These are phyloP conservation scores for Inonotus hispidus DNA, from an alignment of 1,284 basidiomycete genomes.

Conservation along the genomic window DNA sequence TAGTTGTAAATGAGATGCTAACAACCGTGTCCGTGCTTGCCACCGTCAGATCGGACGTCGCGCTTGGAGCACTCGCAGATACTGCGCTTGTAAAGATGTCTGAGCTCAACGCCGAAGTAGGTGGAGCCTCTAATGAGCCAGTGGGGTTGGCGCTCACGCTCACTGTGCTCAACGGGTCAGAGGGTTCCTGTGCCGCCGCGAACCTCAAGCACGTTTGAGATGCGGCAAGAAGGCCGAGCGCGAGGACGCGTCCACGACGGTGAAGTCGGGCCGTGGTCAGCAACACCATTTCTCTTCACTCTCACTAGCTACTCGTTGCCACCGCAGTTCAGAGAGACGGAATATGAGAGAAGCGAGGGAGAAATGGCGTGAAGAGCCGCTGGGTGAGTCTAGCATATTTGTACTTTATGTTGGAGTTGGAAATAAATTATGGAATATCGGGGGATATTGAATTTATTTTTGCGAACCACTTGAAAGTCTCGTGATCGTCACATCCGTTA, in stretches of 20 bases:
- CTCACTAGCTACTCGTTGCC: background rate
- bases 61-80: background rate
- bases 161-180: slow-evolving; percentile 1
- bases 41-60: background rate
- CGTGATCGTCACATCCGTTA: background rate
- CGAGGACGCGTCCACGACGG: background rate
- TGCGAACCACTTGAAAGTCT: background rate
- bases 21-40: background rate
- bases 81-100: background rate
- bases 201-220: background rate
- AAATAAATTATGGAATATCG: background rate
- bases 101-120: background rate
- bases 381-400: background rate
- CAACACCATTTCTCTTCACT: slow-evolving; percentile 1
- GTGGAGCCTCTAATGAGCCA: background rate
- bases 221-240: background rate
- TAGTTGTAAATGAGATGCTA: background rate
- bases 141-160: background rate
- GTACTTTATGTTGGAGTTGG: background rate
- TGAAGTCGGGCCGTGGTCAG: background rate
- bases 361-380: background rate
- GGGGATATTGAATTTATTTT: background rate
- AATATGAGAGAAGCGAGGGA: background rate
- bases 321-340: background rate
- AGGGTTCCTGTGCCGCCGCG: background rate